These are phyloP conservation scores for Blastobotrys buckinghamii DNA, from an alignment of 1,139 yeast species.

Conservation along the genomic window DNA sequence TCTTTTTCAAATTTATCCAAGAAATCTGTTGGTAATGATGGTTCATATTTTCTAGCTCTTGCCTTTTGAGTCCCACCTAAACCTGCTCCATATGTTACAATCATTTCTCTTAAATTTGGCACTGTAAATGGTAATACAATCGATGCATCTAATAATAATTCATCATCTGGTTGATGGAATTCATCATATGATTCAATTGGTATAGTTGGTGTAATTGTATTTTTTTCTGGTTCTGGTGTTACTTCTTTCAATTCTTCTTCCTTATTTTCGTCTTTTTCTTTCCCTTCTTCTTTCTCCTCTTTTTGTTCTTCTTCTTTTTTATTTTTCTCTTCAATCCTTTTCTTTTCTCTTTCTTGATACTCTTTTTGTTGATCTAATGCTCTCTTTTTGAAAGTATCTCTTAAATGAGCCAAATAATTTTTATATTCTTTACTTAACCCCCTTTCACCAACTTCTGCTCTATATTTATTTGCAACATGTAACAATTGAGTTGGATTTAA, in stretches of 20 bases:
- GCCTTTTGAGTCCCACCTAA: conserved; percentile 34
- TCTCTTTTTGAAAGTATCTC: conserved; percentile 26
- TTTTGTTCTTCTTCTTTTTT: background rate
- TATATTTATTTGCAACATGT: conserved; percentile 68
- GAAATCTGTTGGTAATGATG: conserved; percentile 36
- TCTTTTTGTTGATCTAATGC: conserved; percentile 8
- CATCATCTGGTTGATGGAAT: conserved; percentile 15
- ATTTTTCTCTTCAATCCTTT: conserved; percentile 1
- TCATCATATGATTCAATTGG: conserved; percentile 14
- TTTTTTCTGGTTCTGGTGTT: conserved; percentile 12
- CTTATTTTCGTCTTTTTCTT: conserved; percentile 6
- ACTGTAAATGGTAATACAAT: conserved; percentile 32
- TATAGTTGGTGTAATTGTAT: conserved; percentile 6
- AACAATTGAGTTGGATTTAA: conserved; percentile 67
- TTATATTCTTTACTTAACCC: conserved; percentile 36
- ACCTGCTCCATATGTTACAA: conserved; percentile 40
- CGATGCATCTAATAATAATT: conserved; percentile 31
- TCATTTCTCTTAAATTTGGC: conserved; percentile 38
- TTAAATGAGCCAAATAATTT: conserved; percentile 30
- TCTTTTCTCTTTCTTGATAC: background rate
- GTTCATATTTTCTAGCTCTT: conserved; percentile 35
- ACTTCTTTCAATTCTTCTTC: conserved; percentile 11
- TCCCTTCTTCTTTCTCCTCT: conserved; percentile 5
- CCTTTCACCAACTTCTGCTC: conserved; percentile 77
- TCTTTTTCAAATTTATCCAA: conserved; percentile 32